Percentiles rank a stretch among this genome's conserved stretches.
phyloP scores from a whole-genome alignment of 495 filamentous ascomycete genomes.

The Neurospora sublineolata region DNA sequence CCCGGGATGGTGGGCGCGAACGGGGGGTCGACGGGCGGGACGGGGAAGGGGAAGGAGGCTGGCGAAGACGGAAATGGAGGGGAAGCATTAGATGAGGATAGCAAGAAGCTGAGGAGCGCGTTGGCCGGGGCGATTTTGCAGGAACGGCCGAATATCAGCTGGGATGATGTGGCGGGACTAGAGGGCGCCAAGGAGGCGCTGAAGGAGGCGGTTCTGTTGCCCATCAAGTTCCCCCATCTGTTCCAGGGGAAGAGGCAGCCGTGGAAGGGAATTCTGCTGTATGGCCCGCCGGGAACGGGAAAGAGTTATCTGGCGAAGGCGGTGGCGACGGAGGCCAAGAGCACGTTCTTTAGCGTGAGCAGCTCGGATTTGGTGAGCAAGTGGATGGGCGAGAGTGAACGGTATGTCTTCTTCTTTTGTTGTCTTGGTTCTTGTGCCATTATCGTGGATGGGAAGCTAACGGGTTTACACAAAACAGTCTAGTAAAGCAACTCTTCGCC shows the following conservation, averaged over 20 bases:
- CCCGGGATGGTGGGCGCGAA: constrained; percentile 79
- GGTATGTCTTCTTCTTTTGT: constrained; percentile 43
- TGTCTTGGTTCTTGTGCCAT: not conserved
- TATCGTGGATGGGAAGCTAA: not conserved
- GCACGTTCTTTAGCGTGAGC: constrained; percentile 98
- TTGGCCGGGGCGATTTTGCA: constrained; percentile 85
- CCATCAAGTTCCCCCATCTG: constrained; percentile 95
- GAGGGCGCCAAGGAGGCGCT: constrained; percentile 92
- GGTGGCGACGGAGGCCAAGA: constrained; percentile 95
- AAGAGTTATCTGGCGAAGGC: constrained; percentile 96
- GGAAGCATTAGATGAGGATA: constrained; percentile 70
- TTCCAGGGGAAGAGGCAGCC: constrained; percentile 96
- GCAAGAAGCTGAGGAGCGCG: constrained; percentile 86
- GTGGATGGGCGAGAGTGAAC: constrained; percentile 99
- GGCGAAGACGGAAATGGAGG: constrained; percentile 38
- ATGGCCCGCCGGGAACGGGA: constrained; percentile 92
- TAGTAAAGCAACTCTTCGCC: constrained; percentile 94
- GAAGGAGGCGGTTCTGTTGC: constrained; percentile 93
- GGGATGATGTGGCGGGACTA: constrained; percentile 97
- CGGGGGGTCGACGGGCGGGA: constrained; percentile 62
- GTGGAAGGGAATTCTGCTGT: constrained; percentile 95
- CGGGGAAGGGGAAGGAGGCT: constrained; percentile 37
- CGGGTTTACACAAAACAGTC: constrained; percentile 34
- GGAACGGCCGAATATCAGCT: constrained; percentile 88
- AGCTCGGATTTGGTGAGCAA: constrained; percentile 94